These are phyloP conservation scores for Nigrospora oryzae DNA, from an alignment of 2,329 filamentous ascomycete species.

Conservation along the genomic window DNA sequence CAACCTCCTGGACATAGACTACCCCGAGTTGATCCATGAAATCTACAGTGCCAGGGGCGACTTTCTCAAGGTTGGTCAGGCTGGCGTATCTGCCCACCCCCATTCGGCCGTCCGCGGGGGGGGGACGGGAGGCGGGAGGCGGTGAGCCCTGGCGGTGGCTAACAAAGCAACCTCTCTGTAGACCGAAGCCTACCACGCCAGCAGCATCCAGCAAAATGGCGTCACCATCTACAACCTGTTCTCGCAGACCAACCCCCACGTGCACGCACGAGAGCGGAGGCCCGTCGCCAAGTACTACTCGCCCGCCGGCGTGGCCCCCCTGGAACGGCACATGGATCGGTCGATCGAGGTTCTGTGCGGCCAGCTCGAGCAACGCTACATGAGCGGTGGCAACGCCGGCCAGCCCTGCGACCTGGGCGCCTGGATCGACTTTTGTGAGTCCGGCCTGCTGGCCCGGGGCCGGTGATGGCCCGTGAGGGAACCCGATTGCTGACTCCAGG, in stretches of 20 bases:
- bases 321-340: constrained; percentile 1
- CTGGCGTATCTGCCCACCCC: too few species aligned
- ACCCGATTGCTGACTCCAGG: too few species aligned
- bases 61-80: constrained; percentile 17
- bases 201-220: constrained; percentile 14
- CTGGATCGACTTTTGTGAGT: constrained; percentile 21
- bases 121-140: too few species aligned
- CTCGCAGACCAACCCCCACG: constrained; percentile 13
- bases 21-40: constrained; percentile 24
- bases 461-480: too few species aligned
- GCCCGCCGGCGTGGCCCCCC: too few species aligned
- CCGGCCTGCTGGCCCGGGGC: too few species aligned
- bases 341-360: constrained; percentile 20
- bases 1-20: constrained; percentile 25
- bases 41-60: constrained; percentile 24
- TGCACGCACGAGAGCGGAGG: too few species aligned
- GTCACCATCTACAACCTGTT: constrained; percentile 21
- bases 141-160: too few species aligned
- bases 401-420: constrained; percentile 27
- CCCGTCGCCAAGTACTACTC: too few species aligned
- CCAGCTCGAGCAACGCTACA: constrained; percentile 22
- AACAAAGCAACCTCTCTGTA: too few species aligned
- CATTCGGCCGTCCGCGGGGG: too few species aligned
- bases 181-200: constrained; percentile 11
- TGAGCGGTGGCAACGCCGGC: constrained; percentile 12